These are phyloP conservation scores for Trametes cubensis DNA, from an alignment of 768 basidiomycete species.

Conservation along the genomic window DNA sequence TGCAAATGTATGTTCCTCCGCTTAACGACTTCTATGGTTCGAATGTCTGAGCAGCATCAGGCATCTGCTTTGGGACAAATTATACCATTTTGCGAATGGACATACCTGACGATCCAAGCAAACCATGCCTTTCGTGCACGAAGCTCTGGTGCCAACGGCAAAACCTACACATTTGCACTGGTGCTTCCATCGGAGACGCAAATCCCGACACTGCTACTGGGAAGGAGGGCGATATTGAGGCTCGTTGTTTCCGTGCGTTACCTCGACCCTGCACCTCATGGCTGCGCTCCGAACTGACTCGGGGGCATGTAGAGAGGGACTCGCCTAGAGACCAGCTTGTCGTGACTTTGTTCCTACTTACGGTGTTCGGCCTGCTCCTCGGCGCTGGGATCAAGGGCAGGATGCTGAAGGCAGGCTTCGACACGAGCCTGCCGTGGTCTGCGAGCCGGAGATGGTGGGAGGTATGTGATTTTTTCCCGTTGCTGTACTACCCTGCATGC, in stretches of 20 bases:
- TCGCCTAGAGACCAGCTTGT: slow-evolving; percentile 94
- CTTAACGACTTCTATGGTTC: neutral
- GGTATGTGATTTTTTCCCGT: slow-evolving; percentile 44
- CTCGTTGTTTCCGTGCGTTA: slow-evolving; percentile 89
- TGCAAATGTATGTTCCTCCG: slow-evolving; percentile 71
- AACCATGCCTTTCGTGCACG: slow-evolving; percentile 92
- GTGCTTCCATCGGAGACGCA: slow-evolving; percentile 81
- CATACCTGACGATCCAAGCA: slow-evolving; percentile 79
- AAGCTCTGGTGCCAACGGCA: slow-evolving; percentile 96
- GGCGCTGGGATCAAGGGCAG: slow-evolving; percentile 83
- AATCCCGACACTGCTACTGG: slow-evolving; percentile 93
- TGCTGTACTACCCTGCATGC: slow-evolving; percentile 12
- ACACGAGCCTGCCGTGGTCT: slow-evolving; percentile 64
- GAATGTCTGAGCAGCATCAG: slow-evolving; percentile 42
- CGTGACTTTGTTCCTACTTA: slow-evolving; percentile 87
- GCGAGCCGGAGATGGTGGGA: slow-evolving; percentile 81
- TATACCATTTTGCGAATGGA: slow-evolving; percentile 84
- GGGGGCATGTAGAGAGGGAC: slow-evolving; percentile 69
- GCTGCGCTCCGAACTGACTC: slow-evolving; percentile 12
- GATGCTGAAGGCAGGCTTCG: slow-evolving; percentile 77
- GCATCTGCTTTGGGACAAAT: slow-evolving; percentile 88
- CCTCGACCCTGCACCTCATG: slow-evolving; percentile 14
- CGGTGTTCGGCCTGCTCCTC: slow-evolving; percentile 82
- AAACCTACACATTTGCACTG: slow-evolving; percentile 80
- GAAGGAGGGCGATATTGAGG: slow-evolving; percentile 94